phyloP scores from a whole-genome alignment of 139 green algal genomes.

The Tetratostichococcus sp. region DNA sequence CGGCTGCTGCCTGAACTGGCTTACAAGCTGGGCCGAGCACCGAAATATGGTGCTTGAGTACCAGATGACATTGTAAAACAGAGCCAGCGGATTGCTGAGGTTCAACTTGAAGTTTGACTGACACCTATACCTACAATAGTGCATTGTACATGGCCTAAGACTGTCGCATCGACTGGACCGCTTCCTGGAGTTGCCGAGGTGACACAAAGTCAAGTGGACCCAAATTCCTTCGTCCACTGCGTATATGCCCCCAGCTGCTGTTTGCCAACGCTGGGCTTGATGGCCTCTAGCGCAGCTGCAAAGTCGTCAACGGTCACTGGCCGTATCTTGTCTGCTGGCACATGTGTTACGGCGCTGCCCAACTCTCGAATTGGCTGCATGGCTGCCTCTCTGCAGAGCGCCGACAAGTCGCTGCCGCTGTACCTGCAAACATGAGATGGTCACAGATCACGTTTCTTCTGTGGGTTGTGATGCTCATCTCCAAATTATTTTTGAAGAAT shows the following conservation, averaged over 20 bases:
- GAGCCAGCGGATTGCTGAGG: too few species aligned
- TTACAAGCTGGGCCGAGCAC: constrained; percentile 63
- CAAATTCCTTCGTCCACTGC: constrained; percentile 63
- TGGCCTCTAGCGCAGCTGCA: constrained; percentile 36
- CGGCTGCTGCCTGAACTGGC: constrained; percentile 60
- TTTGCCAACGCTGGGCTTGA: constrained; percentile 47
- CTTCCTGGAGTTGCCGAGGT: too few species aligned
- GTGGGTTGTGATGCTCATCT: constrained; percentile 2
- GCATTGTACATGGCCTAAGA: too few species aligned
- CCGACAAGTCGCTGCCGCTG: constrained; percentile 69
- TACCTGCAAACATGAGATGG: constrained; percentile 35
- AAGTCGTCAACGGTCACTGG: constrained; percentile 51
- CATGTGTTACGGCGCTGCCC: constrained; percentile 27
- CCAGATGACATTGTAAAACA: too few species aligned
- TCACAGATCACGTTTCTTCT: too few species aligned
- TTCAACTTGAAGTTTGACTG: too few species aligned
- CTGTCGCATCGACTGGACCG: background rate
- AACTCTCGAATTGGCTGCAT: constrained; percentile 74
- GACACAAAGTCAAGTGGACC: too few species aligned
- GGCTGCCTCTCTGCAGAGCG: constrained; percentile 76
- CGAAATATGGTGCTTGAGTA: constrained; percentile 72
- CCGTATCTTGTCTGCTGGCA: constrained; percentile 32
- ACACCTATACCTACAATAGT: too few species aligned
- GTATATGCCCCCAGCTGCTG: constrained; percentile 52
- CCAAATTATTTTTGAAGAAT: too few species aligned